Conservation (phyloP, 306 rosid species). For the Canavalia gladiata region DNA sequence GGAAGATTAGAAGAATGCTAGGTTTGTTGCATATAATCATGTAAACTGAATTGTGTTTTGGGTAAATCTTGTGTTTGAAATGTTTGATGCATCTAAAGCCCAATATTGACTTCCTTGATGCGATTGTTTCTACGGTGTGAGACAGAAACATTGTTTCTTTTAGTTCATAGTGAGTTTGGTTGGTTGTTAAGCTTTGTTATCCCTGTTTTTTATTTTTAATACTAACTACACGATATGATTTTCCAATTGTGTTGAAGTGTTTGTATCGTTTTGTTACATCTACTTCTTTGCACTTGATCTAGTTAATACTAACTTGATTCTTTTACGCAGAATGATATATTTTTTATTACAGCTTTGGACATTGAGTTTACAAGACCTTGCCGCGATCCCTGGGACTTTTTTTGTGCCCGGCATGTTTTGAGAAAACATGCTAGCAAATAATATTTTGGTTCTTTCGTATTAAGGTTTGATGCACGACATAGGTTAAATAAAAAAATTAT, state of each 20-base stretch:
- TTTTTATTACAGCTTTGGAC: conserved; percentile 86
- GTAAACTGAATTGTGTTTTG: not conserved
- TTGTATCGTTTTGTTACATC: conserved; percentile 12
- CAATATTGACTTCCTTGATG: conserved; percentile 15
- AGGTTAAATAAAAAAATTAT: not conserved
- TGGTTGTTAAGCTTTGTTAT: not conserved
- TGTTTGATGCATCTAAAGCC: conserved; percentile 19
- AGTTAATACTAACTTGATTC: conserved; percentile 61
- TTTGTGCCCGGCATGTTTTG: conserved; percentile 96
- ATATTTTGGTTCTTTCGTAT: conserved; percentile 91
- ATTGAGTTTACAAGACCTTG: conserved; percentile 95
- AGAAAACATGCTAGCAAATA: conserved; percentile 96
- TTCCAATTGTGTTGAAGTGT: not conserved
- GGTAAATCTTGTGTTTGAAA: conserved; percentile 2
- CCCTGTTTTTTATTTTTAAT: not conserved
- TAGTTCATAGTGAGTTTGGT: conserved; percentile 18
- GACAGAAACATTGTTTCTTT: not conserved
- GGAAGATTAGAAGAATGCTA: conserved; percentile 88
- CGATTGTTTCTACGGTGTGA: not conserved
- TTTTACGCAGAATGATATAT: conserved; percentile 67
- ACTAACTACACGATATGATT: not conserved
- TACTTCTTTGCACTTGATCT: conserved; percentile 53
- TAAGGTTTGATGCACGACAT: conserved; percentile 65
- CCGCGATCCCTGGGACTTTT: conserved; percentile 96
- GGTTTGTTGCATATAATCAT: conserved; percentile 46